phyloP scores from a whole-genome alignment of 2,329 filamentous ascomycete genomes.

The Nemania serpens region DNA sequence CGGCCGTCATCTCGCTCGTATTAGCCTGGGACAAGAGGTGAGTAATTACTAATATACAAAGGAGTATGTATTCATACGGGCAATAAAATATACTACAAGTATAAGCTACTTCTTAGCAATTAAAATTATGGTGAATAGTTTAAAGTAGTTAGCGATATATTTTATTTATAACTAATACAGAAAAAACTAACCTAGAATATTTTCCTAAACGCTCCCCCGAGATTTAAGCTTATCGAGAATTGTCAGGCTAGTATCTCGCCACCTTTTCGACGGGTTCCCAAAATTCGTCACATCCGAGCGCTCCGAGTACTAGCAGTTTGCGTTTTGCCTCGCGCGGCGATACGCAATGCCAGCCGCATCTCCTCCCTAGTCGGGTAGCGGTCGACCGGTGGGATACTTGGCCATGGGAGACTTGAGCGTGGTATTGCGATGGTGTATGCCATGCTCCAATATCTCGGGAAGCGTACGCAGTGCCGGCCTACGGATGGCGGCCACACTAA shows the following conservation, averaged over 20 bases:
- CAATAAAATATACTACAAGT: no score
- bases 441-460: conserved; percentile 26
- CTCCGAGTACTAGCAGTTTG: conserved; percentile 66
- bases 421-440: not conserved
- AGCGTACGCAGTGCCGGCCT: conserved; percentile 13
- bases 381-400: no score
- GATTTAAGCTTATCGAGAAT: conserved; percentile 67
- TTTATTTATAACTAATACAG: no score
- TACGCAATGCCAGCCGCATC: conserved; percentile 64
- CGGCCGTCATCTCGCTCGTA: not conserved
- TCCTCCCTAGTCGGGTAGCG: conserved; percentile 63
- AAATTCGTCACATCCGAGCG: conserved; percentile 72
- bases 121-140: no score
- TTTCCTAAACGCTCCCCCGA: conserved; percentile 63
- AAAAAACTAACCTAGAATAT: conserved; percentile 21
- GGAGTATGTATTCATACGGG: no score
- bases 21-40: no score
- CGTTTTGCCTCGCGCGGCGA: conserved; percentile 63
- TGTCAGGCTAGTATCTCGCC: conserved; percentile 63
- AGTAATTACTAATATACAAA: no score
- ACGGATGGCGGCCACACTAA: conserved; percentile 42
- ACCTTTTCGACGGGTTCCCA: conserved; percentile 65
- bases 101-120: no score
- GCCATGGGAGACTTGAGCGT: conserved; percentile 48
- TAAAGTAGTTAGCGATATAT: no score